phyloP scores from a whole-genome alignment of 2,329 filamentous ascomycete genomes.

The Xylariaceae sp. region DNA sequence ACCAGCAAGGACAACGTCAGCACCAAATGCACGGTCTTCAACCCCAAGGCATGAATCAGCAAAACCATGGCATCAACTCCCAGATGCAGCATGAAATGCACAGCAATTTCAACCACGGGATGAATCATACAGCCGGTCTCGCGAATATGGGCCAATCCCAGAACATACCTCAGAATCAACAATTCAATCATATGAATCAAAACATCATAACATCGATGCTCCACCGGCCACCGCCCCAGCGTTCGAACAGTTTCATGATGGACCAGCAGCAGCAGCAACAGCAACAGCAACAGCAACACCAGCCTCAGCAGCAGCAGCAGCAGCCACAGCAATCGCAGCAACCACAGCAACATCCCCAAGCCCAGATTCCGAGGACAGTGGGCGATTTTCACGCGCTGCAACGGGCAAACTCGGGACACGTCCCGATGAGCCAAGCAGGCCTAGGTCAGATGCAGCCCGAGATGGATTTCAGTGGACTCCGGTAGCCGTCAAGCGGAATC shows the following conservation, averaged over 20 bases:
- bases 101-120: constrained; percentile 17
- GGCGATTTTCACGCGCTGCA: constrained; percentile 44
- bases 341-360: too few relatives aligned
- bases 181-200: constrained; percentile 18
- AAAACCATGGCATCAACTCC: constrained; percentile 25
- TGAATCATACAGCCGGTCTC: constrained; percentile 26
- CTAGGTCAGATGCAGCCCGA: constrained; percentile 30
- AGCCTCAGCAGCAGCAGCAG: too few relatives aligned
- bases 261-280: constrained; percentile 24
- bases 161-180: constrained; percentile 18
- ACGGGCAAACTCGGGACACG: constrained; percentile 34
- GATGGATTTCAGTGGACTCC: constrained; percentile 32
- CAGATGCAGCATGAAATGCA: constrained; percentile 28
- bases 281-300: too few relatives aligned
- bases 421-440: constrained; percentile 25
- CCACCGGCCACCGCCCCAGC: constrained; percentile 28
- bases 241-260: constrained; percentile 33
- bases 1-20: constrained; percentile 22
- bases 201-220: constrained; percentile 25
- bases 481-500: too few relatives aligned
- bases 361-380: constrained; percentile 33
- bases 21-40: constrained; percentile 18
- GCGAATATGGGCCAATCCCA: constrained; percentile 24
- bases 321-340: too few relatives aligned
- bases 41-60: constrained; percentile 24